Evolutionary conservation across 106 monocot species (phyloP), one percentile per base, ranked within the genome.

Genomic region (Dendrobium chrysotoxum): DNA sequence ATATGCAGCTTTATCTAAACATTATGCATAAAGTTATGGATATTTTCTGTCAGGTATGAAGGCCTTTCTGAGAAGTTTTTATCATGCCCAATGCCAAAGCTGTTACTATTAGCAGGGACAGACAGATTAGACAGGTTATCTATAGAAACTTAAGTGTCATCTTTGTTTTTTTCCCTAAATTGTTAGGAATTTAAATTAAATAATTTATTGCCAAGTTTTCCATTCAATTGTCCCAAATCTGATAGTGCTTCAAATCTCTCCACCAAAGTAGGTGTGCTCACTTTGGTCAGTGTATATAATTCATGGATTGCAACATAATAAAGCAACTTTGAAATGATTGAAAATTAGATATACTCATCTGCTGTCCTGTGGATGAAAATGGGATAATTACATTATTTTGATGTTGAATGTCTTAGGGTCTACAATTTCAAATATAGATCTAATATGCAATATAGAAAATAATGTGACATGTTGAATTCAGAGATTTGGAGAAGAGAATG

Each of bases 41-140:
- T 46, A 39, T 23, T 76, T 46, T 72, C 61, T 87, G 72, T 21
- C 75, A 99, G 98, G 98, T 99, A 99, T 82, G 92, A 95, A 82
- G 95, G 95, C 50, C 95, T 99, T 75, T 99, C 98, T 30, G 92
- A 99, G 35, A 90, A 88, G 85, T 99, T 99, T 53, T 81, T 99
- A 61, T 93, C 92, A 64, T 93, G 95, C 45, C 86, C 95, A 35
- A 95, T 84, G 47, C 95, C 90, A 74, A 99, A 99, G 82, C 75
- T 93, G 23, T 81, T 99, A 76, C 80, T 99, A n/a, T 84, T 99
- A 84, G 98, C 98, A 75, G 98, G 98, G 77, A 99, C 98, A 35
- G 98, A 99, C 84, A 91, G 98, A 88, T 79, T 99, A 85, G 98
- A 99, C 95, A 99, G 92, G 98, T 99, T 81, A 16, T 57, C 31